Percentiles rank a stretch among this genome's conserved stretches.
phyloP scores from a whole-genome alignment of 495 filamentous ascomycete species.

The Parachaetomium inaequale region DNA sequence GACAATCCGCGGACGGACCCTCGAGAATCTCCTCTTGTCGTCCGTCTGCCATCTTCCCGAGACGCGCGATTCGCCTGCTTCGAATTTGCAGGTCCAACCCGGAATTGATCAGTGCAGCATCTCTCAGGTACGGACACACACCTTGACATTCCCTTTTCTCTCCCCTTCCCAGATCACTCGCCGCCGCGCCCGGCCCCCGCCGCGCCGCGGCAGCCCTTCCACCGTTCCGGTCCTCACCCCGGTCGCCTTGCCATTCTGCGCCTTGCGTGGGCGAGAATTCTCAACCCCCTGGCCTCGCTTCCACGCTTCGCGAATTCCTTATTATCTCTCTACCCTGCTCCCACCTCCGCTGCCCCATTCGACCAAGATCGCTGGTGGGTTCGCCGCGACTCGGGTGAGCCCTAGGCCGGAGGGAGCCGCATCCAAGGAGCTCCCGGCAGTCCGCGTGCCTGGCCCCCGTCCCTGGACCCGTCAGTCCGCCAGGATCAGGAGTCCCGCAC shows the following conservation, averaged over 20 bases:
- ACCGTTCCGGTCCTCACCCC: slow-evolving; percentile 1
- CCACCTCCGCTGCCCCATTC: not conserved
- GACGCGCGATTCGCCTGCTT: not conserved
- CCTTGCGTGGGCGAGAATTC: not conserved
- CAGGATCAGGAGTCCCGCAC: slow-evolving; percentile 17
- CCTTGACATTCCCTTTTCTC: not conserved
- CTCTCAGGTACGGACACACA: not conserved
- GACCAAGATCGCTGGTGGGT: slow-evolving; percentile 6
- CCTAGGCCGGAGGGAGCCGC: not conserved
- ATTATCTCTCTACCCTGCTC: not conserved
- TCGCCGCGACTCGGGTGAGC: not conserved
- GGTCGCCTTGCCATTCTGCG: slow-evolving; percentile 7
- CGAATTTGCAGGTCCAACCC: not conserved
- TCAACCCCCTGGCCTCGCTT: slow-evolving; percentile 9
- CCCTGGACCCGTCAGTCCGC: slow-evolving; percentile 19
- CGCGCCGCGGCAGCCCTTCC: too few relatives aligned
- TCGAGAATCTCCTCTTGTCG: not conserved
- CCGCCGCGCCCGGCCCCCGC: not conserved
- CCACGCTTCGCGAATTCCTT: not conserved
- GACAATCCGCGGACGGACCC: slow-evolving; percentile 3
- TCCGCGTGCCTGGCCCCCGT: slow-evolving; percentile 17
- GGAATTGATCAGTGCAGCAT: not conserved
- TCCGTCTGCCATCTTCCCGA: not conserved
- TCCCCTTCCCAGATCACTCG: not conserved
- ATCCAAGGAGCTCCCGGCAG: slow-evolving; percentile 13